These are phyloP conservation scores for Ustilago shanxiensis DNA, from an alignment of 1,284 basidiomycete genomes.

Conservation along the genomic window DNA sequence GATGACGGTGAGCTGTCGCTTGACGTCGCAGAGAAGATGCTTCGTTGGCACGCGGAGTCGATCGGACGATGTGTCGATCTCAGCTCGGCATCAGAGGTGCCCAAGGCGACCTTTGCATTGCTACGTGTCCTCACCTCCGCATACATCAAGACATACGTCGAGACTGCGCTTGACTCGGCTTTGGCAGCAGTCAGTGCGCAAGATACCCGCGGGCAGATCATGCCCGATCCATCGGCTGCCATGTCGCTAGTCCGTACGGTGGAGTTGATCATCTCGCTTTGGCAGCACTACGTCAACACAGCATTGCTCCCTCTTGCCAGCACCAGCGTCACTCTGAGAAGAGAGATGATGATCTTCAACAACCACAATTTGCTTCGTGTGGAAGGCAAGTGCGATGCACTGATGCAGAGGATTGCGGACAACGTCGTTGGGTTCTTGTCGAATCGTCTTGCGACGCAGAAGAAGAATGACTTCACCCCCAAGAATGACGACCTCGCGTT, in stretches of 20 bases:
- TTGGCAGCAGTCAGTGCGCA: slow-evolving; percentile 78
- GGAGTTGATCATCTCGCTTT: slow-evolving; percentile 93
- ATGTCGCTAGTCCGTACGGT: slow-evolving; percentile 77
- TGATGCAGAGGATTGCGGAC: slow-evolving; percentile 87
- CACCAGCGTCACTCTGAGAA: slow-evolving; percentile 84
- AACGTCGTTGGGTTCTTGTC: slow-evolving; percentile 72
- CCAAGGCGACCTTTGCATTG: slow-evolving; percentile 88
- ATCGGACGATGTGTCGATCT: slow-evolving; percentile 69
- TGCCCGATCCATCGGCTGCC: slow-evolving; percentile 76
- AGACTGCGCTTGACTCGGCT: slow-evolving; percentile 88
- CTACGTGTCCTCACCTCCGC: slow-evolving; percentile 89
- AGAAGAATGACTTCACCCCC: slow-evolving; percentile 96
- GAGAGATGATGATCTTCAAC: slow-evolving; percentile 95
- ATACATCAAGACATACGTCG: slow-evolving; percentile 87
- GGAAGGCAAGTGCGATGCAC: slow-evolving; percentile 85
- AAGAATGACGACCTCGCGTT: slow-evolving; percentile 87
- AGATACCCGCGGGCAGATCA: slow-evolving; percentile 76
- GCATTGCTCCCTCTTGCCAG: slow-evolving; percentile 90
- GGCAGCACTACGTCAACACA: slow-evolving; percentile 95
- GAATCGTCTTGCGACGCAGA: slow-evolving; percentile 86
- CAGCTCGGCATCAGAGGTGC: slow-evolving; percentile 69
- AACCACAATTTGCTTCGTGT: slow-evolving; percentile 88
- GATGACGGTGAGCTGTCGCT: slow-evolving; percentile 62
- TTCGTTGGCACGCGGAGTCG: slow-evolving; percentile 69
- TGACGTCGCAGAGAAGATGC: slow-evolving; percentile 63